These are phyloP conservation scores for Gaultheria prostrata DNA, from an alignment of 148 eudicot genomes.

Conservation along the genomic window DNA sequence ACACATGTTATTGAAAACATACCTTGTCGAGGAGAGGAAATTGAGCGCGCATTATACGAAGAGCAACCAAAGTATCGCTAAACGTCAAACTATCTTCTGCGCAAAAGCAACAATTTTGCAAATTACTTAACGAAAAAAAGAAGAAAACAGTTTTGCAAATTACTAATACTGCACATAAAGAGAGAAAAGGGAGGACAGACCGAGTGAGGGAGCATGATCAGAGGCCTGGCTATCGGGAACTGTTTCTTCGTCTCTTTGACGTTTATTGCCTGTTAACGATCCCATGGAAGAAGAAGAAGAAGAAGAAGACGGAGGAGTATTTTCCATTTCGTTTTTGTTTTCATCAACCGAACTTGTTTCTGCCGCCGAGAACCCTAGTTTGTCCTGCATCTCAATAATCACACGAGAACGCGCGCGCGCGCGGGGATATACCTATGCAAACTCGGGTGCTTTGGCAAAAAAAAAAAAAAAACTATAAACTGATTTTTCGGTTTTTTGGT, in stretches of 20 bases:
- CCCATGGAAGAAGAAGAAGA: background rate
- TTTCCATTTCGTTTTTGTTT: background rate
- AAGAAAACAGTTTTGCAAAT: background rate
- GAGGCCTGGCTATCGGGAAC: background rate
- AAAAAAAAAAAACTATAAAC: too few species aligned
- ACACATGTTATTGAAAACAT: background rate
- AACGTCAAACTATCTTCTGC: constrained; percentile 70
- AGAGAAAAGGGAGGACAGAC: background rate
- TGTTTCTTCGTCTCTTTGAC: constrained; percentile 7
- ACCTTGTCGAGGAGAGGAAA: constrained; percentile 81
- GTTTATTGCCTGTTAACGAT: background rate
- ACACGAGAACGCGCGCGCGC: too few species aligned
- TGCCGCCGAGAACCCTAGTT: too few species aligned
- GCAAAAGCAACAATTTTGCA: background rate
- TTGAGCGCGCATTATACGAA: constrained; percentile 90
- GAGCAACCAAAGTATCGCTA: constrained; percentile 84
- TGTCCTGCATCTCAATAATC: too few species aligned
- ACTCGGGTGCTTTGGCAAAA: too few species aligned
- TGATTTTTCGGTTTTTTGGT: too few species aligned
- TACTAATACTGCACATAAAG: too few species aligned
- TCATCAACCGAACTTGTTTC: background rate
- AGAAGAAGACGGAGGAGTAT: background rate
- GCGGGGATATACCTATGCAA: too few species aligned
- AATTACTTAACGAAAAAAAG: too few species aligned
- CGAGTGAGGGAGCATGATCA: constrained; percentile 11